Evolutionary conservation across 192 early-diverging fungal genomes (phyloP).

Genomic region (Pilaira anomala): DNA sequence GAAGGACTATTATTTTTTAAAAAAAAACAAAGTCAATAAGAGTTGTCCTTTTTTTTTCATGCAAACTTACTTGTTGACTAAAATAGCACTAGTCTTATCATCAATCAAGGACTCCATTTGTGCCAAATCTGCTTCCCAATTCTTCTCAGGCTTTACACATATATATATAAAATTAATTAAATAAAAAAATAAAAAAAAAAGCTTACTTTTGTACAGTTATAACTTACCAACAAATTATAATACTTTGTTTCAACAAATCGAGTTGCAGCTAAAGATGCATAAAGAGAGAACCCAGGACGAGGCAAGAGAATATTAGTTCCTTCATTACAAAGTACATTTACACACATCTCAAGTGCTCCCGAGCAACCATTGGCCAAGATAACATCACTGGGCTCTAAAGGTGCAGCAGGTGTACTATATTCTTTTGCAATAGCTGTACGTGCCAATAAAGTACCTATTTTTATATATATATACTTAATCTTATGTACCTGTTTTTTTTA

Average conservation of each 20-base stretch:
- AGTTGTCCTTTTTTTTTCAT: background rate
- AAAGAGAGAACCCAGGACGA: slow-evolving; percentile 82
- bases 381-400: slow-evolving; percentile 71
- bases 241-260: slow-evolving; percentile 76
- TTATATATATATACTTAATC: slow-evolving; percentile 4
- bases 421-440: slow-evolving; percentile 75
- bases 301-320: slow-evolving; percentile 87
- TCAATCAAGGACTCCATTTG: slow-evolving; percentile 81
- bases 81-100: slow-evolving; percentile 70
- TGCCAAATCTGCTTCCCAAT: slow-evolving; percentile 82
- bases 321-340: slow-evolving; percentile 68
- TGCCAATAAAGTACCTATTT: slow-evolving; percentile 47
- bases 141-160: slow-evolving; percentile 58
- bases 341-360: slow-evolving; percentile 69
- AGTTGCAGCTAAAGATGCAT: slow-evolving; percentile 74
- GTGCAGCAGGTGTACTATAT: slow-evolving; percentile 66
- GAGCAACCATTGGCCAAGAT: slow-evolving; percentile 81
- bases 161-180: background rate
- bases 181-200: background rate
- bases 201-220: too few relatives aligned
- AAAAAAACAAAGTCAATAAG: background rate
- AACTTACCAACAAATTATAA: slow-evolving; percentile 72
- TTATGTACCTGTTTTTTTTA: background rate
- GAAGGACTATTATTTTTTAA: slow-evolving; percentile 52
- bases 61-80: slow-evolving; percentile 78